These are phyloP conservation scores for Hansfordia pulvinata DNA, from an alignment of 2,329 filamentous ascomycete genomes.

Conservation along the genomic window DNA sequence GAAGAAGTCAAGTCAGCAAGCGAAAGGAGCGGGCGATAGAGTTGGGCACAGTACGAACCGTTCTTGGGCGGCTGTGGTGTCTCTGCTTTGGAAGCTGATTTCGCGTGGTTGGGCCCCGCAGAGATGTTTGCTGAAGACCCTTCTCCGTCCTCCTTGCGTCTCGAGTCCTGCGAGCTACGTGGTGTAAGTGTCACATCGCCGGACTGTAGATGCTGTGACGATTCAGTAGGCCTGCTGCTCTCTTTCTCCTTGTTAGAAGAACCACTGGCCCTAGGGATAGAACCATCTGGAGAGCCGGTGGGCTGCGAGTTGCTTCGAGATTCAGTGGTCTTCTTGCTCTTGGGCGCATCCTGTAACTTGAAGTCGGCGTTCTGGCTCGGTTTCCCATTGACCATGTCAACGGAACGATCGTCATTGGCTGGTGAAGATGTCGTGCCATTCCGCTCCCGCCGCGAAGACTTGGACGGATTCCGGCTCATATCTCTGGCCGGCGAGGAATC, in stretches of 20 bases:
- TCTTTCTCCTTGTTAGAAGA: constrained; percentile 23
- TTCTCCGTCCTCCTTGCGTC: constrained; percentile 43
- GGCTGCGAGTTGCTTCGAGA: constrained; percentile 31
- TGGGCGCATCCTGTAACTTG: constrained; percentile 70
- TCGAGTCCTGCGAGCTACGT: constrained; percentile 47
- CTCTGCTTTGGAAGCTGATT: too few relatives aligned
- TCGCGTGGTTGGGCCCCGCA: too few relatives aligned
- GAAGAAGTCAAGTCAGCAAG: too few relatives aligned
- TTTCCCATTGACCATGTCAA: constrained; percentile 23
- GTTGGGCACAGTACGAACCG: too few relatives aligned
- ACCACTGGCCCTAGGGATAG: constrained; percentile 21
- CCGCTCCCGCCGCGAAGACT: constrained; percentile 22
- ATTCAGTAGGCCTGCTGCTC: constrained; percentile 12
- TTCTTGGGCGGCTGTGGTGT: too few relatives aligned
- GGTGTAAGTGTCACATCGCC: constrained; percentile 26
- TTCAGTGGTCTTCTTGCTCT: constrained; percentile 35
- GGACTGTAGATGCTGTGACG: constrained; percentile 18
- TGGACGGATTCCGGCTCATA: constrained; percentile 33
- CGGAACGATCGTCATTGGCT: constrained; percentile 22
- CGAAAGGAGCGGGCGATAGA: too few relatives aligned
- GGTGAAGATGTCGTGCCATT: constrained; percentile 17
- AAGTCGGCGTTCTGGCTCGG: constrained; percentile 42
- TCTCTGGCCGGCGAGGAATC: constrained; percentile 38
- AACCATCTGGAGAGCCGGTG: constrained; percentile 22
- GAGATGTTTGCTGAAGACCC: too few relatives aligned